Conservation (phyloP, 805 yeast species). For the Candida boidinii region DNA sequence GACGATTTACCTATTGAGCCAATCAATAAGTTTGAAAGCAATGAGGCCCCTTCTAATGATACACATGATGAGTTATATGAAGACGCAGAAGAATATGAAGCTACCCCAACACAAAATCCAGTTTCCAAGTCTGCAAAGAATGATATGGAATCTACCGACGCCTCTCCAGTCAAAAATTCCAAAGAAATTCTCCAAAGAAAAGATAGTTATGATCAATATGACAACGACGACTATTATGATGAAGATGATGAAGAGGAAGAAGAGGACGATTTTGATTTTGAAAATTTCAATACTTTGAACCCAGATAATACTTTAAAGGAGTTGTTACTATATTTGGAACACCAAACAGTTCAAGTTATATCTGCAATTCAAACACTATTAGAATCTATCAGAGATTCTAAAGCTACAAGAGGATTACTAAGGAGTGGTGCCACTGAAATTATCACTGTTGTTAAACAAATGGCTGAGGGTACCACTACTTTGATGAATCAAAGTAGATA, state of each 20-base stretch:
- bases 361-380: slow-evolving; percentile 80
- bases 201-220: not conserved
- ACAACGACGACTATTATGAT: slow-evolving; percentile 5
- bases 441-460: slow-evolving; percentile 67
- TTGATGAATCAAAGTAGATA: slow-evolving; percentile 88
- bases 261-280: slow-evolving; percentile 45
- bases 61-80: too few relatives aligned
- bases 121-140: not conserved
- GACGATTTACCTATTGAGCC: too few relatives aligned
- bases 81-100: too few relatives aligned
- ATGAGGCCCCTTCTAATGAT: too few relatives aligned
- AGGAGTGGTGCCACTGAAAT: slow-evolving; percentile 71
- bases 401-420: slow-evolving; percentile 67
- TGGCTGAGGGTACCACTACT: slow-evolving; percentile 82
- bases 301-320: slow-evolving; percentile 87
- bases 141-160: not conserved
- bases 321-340: slow-evolving; percentile 77
- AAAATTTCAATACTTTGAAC: slow-evolving; percentile 70
- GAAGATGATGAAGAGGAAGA: slow-evolving; percentile 12
- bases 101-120: too few relatives aligned
- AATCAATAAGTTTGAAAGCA: too few relatives aligned
- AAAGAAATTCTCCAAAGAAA: too few relatives aligned
- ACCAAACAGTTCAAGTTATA: slow-evolving; percentile 87
- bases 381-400: slow-evolving; percentile 67
- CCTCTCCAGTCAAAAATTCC: too few relatives aligned